A percentile compares a stretch with the other conserved stretches of the same genome.
These are phyloP conservation scores for Boletus calvinii DNA, from an alignment of 1,284 basidiomycete species.

Conservation along the genomic window DNA sequence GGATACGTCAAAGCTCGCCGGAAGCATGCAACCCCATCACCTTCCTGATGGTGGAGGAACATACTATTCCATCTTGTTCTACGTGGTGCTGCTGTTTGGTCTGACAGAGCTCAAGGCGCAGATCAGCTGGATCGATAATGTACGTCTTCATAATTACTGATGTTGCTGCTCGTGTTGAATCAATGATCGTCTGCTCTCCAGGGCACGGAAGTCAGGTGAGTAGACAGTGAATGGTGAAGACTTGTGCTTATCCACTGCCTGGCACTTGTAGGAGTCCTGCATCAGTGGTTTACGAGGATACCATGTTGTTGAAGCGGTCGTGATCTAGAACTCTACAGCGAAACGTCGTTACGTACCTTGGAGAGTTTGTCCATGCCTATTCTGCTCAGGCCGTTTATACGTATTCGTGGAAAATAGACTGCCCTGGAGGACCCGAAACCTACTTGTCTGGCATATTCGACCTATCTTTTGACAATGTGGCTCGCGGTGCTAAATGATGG, in stretches of 20 bases:
- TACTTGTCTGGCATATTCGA: background rate
- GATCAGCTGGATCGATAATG: constrained; percentile 42
- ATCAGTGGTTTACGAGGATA: too few relatives aligned
- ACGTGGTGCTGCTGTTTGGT: constrained; percentile 42
- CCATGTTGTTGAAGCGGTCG: too few relatives aligned
- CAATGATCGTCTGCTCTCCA: too few relatives aligned
- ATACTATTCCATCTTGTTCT: constrained; percentile 37
- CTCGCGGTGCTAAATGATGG: background rate
- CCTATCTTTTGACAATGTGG: background rate
- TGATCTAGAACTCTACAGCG: too few relatives aligned
- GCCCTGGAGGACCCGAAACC: background rate
- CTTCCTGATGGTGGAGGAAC: constrained; percentile 20
- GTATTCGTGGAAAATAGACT: background rate
- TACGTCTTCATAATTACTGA: constrained; percentile 9
- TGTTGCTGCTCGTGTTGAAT: too few relatives aligned
- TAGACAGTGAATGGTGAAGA: too few relatives aligned
- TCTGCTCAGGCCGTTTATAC: too few relatives aligned
- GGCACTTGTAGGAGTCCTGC: too few relatives aligned
- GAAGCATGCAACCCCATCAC: constrained; percentile 17
- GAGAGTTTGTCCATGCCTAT: too few relatives aligned
- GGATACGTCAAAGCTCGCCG: constrained; percentile 33
- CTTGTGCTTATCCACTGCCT: too few relatives aligned
- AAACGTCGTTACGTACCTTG: too few relatives aligned
- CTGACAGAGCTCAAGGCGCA: constrained; percentile 46
- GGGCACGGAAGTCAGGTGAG: too few relatives aligned